Percentiles rank a stretch among this genome's conserved stretches.
Evolutionary conservation across 1,139 yeast species (phyloP).

Genomic region (Candida mesenterica): DNA sequence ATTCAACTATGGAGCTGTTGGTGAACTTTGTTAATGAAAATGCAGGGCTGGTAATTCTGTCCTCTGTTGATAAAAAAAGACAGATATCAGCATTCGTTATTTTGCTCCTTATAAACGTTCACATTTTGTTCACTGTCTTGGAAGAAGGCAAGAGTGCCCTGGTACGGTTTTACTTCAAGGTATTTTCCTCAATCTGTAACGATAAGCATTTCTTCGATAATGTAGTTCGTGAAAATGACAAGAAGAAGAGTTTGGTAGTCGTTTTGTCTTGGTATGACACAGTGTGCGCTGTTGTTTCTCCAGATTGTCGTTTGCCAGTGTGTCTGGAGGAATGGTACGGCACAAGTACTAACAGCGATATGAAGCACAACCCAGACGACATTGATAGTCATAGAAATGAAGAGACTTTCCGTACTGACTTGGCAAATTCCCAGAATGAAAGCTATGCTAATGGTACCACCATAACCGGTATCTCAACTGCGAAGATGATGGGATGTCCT

Average conservation of each 20-base stretch:
- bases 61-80: conserved; percentile 30
- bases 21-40: conserved; percentile 30
- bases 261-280: conserved; percentile 59
- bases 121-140: conserved; percentile 47
- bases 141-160: conserved; percentile 54
- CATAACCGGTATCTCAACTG: conserved; percentile 35
- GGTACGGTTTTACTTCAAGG: conserved; percentile 44
- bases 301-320: conserved; percentile 52
- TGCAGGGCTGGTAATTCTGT: conserved; percentile 9
- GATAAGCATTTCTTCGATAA: conserved; percentile 24
- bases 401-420: not conserved
- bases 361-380: no score
- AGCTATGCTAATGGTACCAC: not conserved
- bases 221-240: conserved; percentile 36
- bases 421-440: not conserved
- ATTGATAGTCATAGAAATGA: not conserved
- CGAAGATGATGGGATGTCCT: conserved; percentile 57
- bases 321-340: conserved; percentile 55
- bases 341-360: conserved; percentile 14
- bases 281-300: conserved; percentile 51
- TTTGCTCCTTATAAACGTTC: conserved; percentile 49
- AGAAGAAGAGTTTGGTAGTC: conserved; percentile 47
- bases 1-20: conserved; percentile 51
- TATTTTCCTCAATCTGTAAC: conserved; percentile 49
- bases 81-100: conserved; percentile 49